These are phyloP conservation scores for Auriscalpium orientale DNA, from an alignment of 768 basidiomycete species.

Conservation along the genomic window DNA sequence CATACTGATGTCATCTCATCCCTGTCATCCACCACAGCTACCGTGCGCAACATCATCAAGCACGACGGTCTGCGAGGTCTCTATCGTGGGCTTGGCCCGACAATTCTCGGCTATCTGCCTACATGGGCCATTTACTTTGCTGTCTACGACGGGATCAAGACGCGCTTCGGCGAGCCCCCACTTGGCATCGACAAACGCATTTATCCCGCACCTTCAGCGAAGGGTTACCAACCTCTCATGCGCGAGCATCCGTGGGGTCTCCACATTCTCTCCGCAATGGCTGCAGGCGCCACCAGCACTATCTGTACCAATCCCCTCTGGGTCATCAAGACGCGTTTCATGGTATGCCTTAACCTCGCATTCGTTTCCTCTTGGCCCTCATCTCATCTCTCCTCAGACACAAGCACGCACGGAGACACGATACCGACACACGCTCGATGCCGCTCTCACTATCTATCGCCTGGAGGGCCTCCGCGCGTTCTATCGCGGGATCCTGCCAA, in stretches of 20 bases:
- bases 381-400: conserved; percentile 42
- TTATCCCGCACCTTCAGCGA: conserved; percentile 78
- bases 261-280: conserved; percentile 94
- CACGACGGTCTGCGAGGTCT: conserved; percentile 80
- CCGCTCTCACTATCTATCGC: conserved; percentile 82
- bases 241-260: conserved; percentile 80
- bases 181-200: conserved; percentile 44
- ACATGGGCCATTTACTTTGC: conserved; percentile 99
- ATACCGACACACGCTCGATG: conserved; percentile 88
- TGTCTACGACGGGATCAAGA: conserved; percentile 95
- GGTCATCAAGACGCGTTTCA: conserved; percentile 99
- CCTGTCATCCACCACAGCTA: conserved; percentile 36
- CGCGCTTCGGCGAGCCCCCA: conserved; percentile 62
- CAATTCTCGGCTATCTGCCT: conserved; percentile 91
- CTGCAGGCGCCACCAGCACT: conserved; percentile 88
- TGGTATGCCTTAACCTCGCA: conserved; percentile 49
- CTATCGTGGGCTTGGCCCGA: conserved; percentile 96
- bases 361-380: neutral
- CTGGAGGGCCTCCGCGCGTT: conserved; percentile 84
- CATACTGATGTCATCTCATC: conserved; percentile 7
- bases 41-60: conserved; percentile 42
- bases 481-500: conserved; percentile 92
- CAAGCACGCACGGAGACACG: conserved; percentile 71
- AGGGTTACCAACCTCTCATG: conserved; percentile 76
- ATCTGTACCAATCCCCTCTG: conserved; percentile 93